Base-by-base conservation (phyloP, 371 early-diverging fungal genomes). In the Mucor saturninus region DNA sequence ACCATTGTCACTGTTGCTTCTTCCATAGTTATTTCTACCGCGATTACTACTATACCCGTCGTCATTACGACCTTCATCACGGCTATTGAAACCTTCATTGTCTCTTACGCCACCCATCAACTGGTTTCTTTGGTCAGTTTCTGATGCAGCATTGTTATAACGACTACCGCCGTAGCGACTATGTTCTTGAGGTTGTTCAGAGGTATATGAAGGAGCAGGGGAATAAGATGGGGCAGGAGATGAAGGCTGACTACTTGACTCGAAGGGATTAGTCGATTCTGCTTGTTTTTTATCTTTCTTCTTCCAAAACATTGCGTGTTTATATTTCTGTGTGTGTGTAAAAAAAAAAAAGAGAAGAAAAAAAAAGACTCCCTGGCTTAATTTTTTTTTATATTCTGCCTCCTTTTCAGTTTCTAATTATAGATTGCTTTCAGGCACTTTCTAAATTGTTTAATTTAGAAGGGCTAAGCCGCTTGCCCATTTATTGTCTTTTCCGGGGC, bases 141-240 rank as follows among this genome's bases (percentile, higher is more conserved):
- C 68, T 42, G n/a, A 6, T 3, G 42, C 14, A 13, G 10, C 42
- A 56, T 60, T 59, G 11, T 31, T 13, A 46, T 38, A 28, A 46
- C 48, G 48, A 40, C 59, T 15, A 29, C 56, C 48, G 32, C 46
- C 43, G 10, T 43, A 56, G 15, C 46, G 42, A 13, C 37, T 43
- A 45, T 30, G n/a, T 38, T 49, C 28, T 54, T 61, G 53, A 40
- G 39, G 64, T 26, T 39, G 58, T 31, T 56, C 45, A 15, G 58
- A 53, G 10, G 69, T 42, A 54, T 69, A 58, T 0, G 69, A 62
- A n/a, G 69, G 64, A 26, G 65, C 58, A 32, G 70, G 46, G 11
- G 65, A 65, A 28, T 69, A 69, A 42, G 65, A 61, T 11, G 69
- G 65, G 13, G 69, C 69, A 40, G 70, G 66, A n/a, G 66, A 61